These are phyloP conservation scores for Pneumocystis canis DNA, from an alignment of 1,139 yeast genomes.

Conservation along the genomic window DNA sequence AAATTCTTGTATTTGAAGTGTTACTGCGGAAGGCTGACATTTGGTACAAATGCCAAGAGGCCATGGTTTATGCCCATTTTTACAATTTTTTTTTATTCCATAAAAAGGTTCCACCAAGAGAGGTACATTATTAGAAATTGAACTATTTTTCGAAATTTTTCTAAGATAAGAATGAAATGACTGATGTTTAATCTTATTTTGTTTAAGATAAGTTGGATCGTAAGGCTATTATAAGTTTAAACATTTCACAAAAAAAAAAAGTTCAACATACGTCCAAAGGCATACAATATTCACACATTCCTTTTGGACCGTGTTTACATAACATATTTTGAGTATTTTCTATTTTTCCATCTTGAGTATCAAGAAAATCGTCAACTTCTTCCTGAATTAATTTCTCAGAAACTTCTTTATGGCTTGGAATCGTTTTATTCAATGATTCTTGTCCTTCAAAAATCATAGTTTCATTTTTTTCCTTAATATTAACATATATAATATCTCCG, in stretches of 20 bases:
- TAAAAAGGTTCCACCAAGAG: conserved; percentile 66
- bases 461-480: neutral
- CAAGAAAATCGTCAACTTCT: conserved; percentile 54
- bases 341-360: conserved; percentile 57
- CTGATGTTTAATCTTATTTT: conserved; percentile 68
- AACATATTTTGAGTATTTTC: conserved; percentile 43
- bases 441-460: neutral
- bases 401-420: neutral
- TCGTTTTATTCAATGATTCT: too few relatives aligned
- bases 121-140: conserved; percentile 32
- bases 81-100: conserved; percentile 47
- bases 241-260: neutral
- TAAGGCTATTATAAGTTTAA: conserved; percentile 38
- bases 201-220: conserved; percentile 64
- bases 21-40: conserved; percentile 92
- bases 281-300: conserved; percentile 96
- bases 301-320: conserved; percentile 81
- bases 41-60: conserved; percentile 92
- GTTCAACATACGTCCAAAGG: conserved; percentile 45
- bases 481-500: neutral
- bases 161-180: conserved; percentile 76
- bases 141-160: conserved; percentile 41
- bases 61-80: conserved; percentile 79
- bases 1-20: conserved; percentile 75
- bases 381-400: conserved; percentile 25